Evolutionary conservation across 176 grass and related monocot genomes (phyloP).

Genomic region (Alloteropsis semialata): DNA sequence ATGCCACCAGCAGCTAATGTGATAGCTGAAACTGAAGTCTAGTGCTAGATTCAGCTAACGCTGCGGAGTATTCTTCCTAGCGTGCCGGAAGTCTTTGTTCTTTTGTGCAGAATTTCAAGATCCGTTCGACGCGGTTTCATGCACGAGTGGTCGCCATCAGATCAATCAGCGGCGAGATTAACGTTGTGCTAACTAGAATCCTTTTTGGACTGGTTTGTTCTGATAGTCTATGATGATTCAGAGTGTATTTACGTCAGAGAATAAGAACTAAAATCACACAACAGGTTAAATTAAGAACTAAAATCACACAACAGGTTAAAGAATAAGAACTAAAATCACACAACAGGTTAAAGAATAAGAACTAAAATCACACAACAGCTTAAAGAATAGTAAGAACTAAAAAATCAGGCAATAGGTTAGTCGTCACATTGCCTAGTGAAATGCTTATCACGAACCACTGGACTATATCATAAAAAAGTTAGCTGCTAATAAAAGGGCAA

Average conservation of each 20-base stretch:
- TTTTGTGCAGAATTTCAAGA: conserved; percentile 14
- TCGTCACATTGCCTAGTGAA: neutral
- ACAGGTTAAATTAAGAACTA: neutral
- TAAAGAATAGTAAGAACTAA: neutral
- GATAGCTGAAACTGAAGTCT: neutral
- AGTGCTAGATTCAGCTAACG: neutral
- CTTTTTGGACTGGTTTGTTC: neutral
- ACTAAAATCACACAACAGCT: neutral
- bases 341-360: neutral
- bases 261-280: neutral
- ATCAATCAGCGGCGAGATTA: conserved; percentile 37
- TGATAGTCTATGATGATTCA: neutral
- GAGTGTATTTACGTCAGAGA: neutral
- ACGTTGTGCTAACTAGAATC: neutral
- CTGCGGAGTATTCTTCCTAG: conserved; percentile 7
- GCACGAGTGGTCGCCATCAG: neutral
- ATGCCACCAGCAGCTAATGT: neutral
- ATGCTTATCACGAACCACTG: neutral
- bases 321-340: too few species aligned
- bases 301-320: too few species aligned
- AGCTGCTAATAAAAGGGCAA: neutral
- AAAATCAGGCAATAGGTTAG: neutral
- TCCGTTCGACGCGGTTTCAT: conserved; percentile 3
- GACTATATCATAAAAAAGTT: neutral
- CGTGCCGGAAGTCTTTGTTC: conserved; percentile 4